These are phyloP conservation scores for Candida namnaoensis DNA, from an alignment of 805 yeast genomes.

Conservation along the genomic window DNA sequence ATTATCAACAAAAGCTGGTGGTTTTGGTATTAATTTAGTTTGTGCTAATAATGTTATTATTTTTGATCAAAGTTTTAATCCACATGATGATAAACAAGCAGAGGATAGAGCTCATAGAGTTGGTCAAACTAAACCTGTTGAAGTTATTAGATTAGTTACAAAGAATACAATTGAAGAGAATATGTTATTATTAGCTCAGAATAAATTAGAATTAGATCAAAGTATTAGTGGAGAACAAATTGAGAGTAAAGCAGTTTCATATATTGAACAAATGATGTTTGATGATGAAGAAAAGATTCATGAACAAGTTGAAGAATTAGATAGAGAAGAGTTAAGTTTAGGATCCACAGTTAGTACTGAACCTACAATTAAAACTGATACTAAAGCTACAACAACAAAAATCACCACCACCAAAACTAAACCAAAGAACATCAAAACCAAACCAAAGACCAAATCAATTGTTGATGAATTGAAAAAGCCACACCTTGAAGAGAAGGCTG, in stretches of 20 bases:
- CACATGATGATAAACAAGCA: slow-evolving; percentile 98
- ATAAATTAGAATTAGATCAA: slow-evolving; percentile 78
- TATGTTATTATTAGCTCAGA: slow-evolving; percentile 76
- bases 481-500: too few species aligned
- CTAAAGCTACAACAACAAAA: too few species aligned
- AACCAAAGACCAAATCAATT: too few species aligned
- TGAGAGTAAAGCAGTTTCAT: slow-evolving; percentile 14
- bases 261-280: slow-evolving; percentile 34
- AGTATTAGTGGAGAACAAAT: slow-evolving; percentile 21
- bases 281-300: slow-evolving; percentile 7
- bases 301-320: not conserved
- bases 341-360: too few species aligned
- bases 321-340: too few species aligned
- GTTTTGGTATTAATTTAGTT: slow-evolving; percentile 94
- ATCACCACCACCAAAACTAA: too few species aligned
- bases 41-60: slow-evolving; percentile 91
- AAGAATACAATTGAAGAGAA: slow-evolving; percentile 82
- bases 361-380: too few species aligned
- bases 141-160: slow-evolving; percentile 67
- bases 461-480: too few species aligned
- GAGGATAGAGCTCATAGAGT: slow-evolving; percentile 98
- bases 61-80: slow-evolving; percentile 91
- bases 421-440: too few species aligned
- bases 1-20: slow-evolving; percentile 95
- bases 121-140: slow-evolving; percentile 83